Percentiles rank a stretch among this genome's conserved stretches.
Conservation (phyloP, 805 yeast species). For the Lachancea cidri region DNA sequence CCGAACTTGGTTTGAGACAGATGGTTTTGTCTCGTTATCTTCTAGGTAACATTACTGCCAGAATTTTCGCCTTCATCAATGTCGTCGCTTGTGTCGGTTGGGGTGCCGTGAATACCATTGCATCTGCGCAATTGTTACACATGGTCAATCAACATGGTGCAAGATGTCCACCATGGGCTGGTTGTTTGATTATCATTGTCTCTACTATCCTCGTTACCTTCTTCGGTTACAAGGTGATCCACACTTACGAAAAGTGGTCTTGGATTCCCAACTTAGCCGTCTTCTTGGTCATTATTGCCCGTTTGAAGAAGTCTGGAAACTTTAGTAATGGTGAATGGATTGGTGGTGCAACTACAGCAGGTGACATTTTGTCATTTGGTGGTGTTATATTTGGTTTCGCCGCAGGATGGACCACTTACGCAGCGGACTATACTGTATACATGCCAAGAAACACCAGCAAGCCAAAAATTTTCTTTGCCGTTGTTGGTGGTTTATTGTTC, state of each 20-base stretch:
- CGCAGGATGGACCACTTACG: constrained; percentile 91
- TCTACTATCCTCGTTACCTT: constrained; percentile 69
- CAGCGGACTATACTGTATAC: constrained; percentile 88
- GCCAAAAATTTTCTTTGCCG: constrained; percentile 55
- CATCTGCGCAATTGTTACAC: constrained; percentile 77
- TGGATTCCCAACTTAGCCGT: constrained; percentile 80
- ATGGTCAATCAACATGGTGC: constrained; percentile 56
- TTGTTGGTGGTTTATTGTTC: constrained; percentile 55
- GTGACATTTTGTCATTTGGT: constrained; percentile 73
- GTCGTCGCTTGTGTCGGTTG: constrained; percentile 88
- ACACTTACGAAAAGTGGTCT: constrained; percentile 73
- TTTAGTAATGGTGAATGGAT: constrained; percentile 49
- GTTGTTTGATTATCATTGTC: constrained; percentile 65
- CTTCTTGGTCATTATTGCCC: constrained; percentile 73
- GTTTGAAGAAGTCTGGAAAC: constrained; percentile 61
- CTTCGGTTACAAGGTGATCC: constrained; percentile 82
- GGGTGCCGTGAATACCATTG: constrained; percentile 91
- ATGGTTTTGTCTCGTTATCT: constrained; percentile 76
- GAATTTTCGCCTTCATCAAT: constrained; percentile 73
- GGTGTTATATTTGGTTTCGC: constrained; percentile 83
- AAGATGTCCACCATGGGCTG: constrained; percentile 84
- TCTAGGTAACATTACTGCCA: constrained; percentile 68
- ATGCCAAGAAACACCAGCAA: constrained; percentile 64
- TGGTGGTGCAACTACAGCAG: constrained; percentile 67
- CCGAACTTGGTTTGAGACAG: constrained; percentile 81